These are phyloP conservation scores for Phytophthora ramorum DNA, from an alignment of 352 stramenopile species.

Conservation along the genomic window DNA sequence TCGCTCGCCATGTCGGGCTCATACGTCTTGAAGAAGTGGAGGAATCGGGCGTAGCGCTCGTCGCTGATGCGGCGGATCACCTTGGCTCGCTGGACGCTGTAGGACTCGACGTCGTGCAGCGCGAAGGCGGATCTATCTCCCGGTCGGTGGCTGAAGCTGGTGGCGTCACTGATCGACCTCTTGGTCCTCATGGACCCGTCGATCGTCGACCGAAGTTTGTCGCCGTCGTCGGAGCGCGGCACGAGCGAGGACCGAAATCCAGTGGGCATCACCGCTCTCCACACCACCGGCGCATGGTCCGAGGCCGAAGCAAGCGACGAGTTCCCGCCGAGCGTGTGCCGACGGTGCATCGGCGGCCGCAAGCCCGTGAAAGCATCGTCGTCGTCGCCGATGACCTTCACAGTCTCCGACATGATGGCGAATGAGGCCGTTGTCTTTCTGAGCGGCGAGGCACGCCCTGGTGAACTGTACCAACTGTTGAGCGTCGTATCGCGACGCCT, in stretches of 20 bases:
- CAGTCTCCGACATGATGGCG: slow-evolving; percentile 24
- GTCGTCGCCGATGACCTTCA: slow-evolving; percentile 25
- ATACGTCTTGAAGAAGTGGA: slow-evolving; percentile 48
- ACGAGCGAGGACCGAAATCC: slow-evolving; percentile 30
- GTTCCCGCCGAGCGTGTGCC: slow-evolving; percentile 27
- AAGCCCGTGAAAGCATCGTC: slow-evolving; percentile 22
- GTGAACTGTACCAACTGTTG: slow-evolving; percentile 27
- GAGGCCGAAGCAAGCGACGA: slow-evolving; percentile 22
- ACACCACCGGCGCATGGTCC: slow-evolving; percentile 28
- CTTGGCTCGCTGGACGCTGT: slow-evolving; percentile 35
- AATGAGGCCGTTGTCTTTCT: slow-evolving; percentile 24
- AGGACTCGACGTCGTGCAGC: slow-evolving; percentile 35
- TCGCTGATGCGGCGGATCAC: slow-evolving; percentile 33
- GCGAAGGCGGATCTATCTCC: slow-evolving; percentile 23
- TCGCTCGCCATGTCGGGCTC: slow-evolving; percentile 42
- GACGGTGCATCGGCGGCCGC: slow-evolving; percentile 11
- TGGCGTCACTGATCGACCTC: slow-evolving; percentile 31
- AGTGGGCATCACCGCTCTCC: slow-evolving; percentile 37
- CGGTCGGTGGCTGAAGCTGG: slow-evolving; percentile 1
- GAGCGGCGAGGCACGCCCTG: slow-evolving; percentile 17
- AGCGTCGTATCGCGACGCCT: slow-evolving; percentile 38
- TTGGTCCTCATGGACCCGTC: slow-evolving; percentile 30
- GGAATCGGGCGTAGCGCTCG: slow-evolving; percentile 38
- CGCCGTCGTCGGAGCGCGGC: slow-evolving; percentile 9
- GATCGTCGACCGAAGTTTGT: slow-evolving; percentile 20